Base-by-base conservation (phyloP, 805 yeast species). In the Candida piceae region DNA sequence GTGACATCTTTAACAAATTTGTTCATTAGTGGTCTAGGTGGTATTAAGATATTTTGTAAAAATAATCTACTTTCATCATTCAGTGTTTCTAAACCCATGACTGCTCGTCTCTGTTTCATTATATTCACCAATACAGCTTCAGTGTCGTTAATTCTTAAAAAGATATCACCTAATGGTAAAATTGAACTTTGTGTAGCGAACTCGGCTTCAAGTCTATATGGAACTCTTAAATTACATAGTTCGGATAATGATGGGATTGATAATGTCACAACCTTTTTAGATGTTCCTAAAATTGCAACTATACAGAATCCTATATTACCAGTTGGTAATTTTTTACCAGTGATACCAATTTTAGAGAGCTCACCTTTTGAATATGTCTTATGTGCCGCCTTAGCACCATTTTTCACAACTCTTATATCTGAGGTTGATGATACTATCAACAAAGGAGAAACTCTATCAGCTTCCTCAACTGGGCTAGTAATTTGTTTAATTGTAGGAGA, bases 1-100 rank as follows among this genome's bases (percentile, higher is more conserved):
- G 76, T 76, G 0, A 82, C 52, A 3, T 96, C 96, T 46, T 81
- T 76, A 6, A 93, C 85, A 93, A 96, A 84, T 57, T 82, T 90
- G 30, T 84, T 66, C 6, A 85, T 76, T 4, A 76, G 69, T 2
- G 98, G 99, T 32, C 97, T 70, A 22, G 76, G 74, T 2, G 96
- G 94, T 16, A 82, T 72, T 5, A 72, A 63, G 31, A 83, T 69
- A 42, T 77, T 74, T 18, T 76, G 81, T 51, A 84, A 82, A 62
- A 81, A 89, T 24, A 93, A 61, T 2, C 70, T 62, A 56, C 85
- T 95, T 1, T 66, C 56, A 3, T 52, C 48, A 18, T 47, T 36
- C 13, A 39, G 32, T 1, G 58, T 50, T 38, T 52, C 60, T 16
- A 52, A 32, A 6, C 57, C 48, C 44, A 50, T 39, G 11, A 57